Percentiles rank a stretch among this genome's conserved stretches.
Conservation (phyloP, 2,329 filamentous ascomycete species). For the Chrysoporthe austroafricana region DNA sequence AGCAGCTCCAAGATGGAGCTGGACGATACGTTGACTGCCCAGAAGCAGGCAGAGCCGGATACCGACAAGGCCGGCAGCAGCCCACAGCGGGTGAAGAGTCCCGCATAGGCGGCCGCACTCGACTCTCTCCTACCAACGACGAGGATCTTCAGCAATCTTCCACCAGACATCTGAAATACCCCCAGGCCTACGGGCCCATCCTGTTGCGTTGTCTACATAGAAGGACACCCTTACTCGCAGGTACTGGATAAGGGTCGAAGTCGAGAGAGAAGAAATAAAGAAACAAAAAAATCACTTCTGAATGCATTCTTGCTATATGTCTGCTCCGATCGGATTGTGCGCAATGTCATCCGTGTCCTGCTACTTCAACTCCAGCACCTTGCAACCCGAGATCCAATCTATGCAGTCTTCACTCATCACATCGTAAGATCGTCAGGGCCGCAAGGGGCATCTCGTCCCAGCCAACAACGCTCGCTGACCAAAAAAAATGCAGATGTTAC, state of each 20-base stretch:
- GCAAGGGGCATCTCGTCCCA: not conserved
- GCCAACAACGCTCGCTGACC: not conserved
- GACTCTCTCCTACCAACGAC: not conserved
- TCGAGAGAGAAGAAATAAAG: not conserved
- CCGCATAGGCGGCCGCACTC: not conserved
- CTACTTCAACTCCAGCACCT: not conserved
- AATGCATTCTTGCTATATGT: not conserved
- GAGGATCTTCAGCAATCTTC: not conserved
- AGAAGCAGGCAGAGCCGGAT: not conserved
- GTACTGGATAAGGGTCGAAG: not conserved
- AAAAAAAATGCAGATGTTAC: not conserved
- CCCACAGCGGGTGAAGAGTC: not conserved
- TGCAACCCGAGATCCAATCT: not conserved
- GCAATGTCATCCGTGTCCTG: not conserved
- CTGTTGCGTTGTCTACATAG: not conserved
- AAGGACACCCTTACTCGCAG: not conserved
- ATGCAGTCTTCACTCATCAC: constrained; percentile 1
- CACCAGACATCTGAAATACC: not conserved
- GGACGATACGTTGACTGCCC: not conserved
- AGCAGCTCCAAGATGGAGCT: constrained; percentile 8
- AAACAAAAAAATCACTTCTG: not conserved
- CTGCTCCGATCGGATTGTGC: not conserved
- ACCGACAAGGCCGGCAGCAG: not conserved
- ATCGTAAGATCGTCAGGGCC: constrained; percentile 2
- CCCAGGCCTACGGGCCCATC: not conserved